These are phyloP conservation scores for Dendrobium huoshanense DNA, from an alignment of 106 monocot species.

Conservation along the genomic window DNA sequence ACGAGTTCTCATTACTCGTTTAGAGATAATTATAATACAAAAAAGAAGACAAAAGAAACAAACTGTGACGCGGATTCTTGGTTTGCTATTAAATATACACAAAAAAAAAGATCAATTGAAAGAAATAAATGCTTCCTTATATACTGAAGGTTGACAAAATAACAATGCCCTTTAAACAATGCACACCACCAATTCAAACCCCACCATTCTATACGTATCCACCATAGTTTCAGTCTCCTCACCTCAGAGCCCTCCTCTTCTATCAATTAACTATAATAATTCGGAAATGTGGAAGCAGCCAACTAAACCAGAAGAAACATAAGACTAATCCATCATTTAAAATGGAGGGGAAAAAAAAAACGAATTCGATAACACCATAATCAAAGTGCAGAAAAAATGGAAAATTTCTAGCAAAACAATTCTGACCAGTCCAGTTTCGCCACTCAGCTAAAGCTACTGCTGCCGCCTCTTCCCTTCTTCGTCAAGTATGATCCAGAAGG, in stretches of 20 bases:
- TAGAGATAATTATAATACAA: not conserved
- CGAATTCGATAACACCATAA: not conserved
- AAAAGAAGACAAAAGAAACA: not conserved
- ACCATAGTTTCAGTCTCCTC: not conserved
- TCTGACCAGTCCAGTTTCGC: slow-evolving; percentile 5
- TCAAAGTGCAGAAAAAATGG: not conserved
- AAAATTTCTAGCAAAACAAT: not conserved
- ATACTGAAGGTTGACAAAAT: not conserved
- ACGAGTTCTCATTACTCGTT: not conserved
- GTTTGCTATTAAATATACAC: not conserved
- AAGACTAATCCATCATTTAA: not conserved
- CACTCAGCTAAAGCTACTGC: slow-evolving; percentile 10
- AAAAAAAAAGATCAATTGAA: not conserved
- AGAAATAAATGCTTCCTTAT: not conserved
- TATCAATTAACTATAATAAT: not conserved
- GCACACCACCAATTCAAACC: not conserved
- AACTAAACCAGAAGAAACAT: not conserved
- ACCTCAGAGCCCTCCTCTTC: not conserved
- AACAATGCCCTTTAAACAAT: not conserved
- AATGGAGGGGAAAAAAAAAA: not conserved
- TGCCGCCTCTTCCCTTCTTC: slow-evolving; percentile 1
- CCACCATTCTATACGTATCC: not conserved
- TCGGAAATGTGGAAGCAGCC: not conserved
- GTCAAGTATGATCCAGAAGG: not conserved
- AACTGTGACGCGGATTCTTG: not conserved